Percentiles rank a stretch among this genome's conserved stretches.
phyloP scores from a whole-genome alignment of 306 rosid species.

The Carpinus viminea region DNA sequence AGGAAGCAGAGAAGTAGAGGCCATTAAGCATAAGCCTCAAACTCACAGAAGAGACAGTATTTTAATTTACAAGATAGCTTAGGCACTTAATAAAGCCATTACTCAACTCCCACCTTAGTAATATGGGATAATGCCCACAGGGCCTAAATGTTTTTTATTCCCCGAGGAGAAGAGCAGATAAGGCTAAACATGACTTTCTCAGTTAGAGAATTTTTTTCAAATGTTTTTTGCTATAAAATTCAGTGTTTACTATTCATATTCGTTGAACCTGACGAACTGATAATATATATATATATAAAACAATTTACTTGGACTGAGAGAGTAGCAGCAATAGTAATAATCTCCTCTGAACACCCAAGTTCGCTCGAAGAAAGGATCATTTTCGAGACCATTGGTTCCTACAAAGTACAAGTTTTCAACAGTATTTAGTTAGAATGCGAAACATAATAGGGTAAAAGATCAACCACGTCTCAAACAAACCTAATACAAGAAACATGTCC shows the following conservation, averaged over 20 bases:
- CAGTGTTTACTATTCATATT: not conserved
- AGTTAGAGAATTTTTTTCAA: not conserved
- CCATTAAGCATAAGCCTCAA: not conserved
- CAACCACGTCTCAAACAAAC: not conserved
- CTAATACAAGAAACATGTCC: not conserved
- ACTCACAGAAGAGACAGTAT: no score
- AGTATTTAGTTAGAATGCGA: not conserved
- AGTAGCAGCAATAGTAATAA: slow-evolving; percentile 78
- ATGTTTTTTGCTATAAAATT: not conserved
- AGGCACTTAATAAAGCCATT: not conserved
- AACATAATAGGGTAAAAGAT: not conserved
- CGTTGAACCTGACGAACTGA: not conserved
- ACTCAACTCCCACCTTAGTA: not conserved
- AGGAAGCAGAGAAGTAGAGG: not conserved
- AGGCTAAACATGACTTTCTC: not conserved
- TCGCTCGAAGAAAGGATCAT: slow-evolving; percentile 82
- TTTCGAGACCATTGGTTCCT: slow-evolving; percentile 97
- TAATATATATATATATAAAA: slow-evolving; percentile 10
- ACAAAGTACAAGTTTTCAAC: slow-evolving; percentile 14
- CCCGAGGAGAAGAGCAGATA: not conserved
- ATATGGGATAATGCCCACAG: not conserved
- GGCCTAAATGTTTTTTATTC: not conserved
- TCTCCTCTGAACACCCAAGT: slow-evolving; percentile 93
- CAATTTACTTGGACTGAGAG: slow-evolving; percentile 83
- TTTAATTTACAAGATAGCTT: not conserved